These are phyloP conservation scores for Logfia minima DNA, from an alignment of 129 eudicot genomes.

Conservation along the genomic window DNA sequence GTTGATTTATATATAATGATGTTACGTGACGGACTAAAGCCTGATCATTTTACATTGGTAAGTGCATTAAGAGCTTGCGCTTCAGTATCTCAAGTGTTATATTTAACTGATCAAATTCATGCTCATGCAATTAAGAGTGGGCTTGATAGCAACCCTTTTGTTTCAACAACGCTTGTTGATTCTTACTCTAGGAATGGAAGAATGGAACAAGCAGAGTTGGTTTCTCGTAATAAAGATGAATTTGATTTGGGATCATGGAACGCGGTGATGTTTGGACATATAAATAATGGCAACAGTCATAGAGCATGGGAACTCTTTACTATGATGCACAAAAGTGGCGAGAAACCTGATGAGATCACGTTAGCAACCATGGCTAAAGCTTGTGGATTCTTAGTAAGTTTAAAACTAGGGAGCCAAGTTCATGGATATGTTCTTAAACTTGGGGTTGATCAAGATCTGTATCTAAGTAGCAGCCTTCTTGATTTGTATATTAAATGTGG, in stretches of 20 bases:
- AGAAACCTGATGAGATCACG: conserved; percentile 46
- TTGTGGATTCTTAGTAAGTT: conserved; percentile 29
- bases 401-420: conserved; percentile 42
- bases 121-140: conserved; percentile 39
- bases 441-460: conserved; percentile 34
- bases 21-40: conserved; percentile 36
- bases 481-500: conserved; percentile 54
- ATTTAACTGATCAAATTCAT: conserved; percentile 45
- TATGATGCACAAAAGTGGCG: conserved; percentile 39
- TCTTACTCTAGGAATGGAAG: conserved; percentile 39
- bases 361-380: conserved; percentile 43
- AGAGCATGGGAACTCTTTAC: conserved; percentile 44
- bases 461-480: conserved; percentile 42
- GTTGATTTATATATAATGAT: conserved; percentile 31
- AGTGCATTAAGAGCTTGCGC: conserved; percentile 46
- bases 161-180: conserved; percentile 48
- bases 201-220: conserved; percentile 38
- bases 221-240: conserved; percentile 34
- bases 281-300: conserved; percentile 32
- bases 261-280: conserved; percentile 45
- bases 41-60: conserved; percentile 49
- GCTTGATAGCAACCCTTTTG: conserved; percentile 37
- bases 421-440: conserved; percentile 40
- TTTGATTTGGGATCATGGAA: conserved; percentile 52
- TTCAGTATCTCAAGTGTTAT: conserved; percentile 26